Evolutionary conservation across 768 basidiomycete species (phyloP).

Genomic region (Strobilomyces echinocephalus): DNA sequence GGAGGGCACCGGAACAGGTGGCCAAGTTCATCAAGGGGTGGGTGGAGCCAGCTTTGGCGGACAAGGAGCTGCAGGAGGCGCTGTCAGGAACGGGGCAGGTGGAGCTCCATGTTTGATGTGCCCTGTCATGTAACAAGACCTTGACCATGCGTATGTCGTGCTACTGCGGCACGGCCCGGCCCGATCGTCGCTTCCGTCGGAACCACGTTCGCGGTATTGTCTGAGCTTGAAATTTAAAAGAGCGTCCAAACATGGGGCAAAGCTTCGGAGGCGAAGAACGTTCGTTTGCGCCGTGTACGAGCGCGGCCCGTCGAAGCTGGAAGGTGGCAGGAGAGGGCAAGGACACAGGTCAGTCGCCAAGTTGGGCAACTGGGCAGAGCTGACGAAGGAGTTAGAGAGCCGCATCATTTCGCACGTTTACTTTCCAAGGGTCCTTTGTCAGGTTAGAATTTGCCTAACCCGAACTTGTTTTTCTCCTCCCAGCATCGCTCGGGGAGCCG

Average conservation of each 20-base stretch:
- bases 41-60: slow-evolving; percentile 78
- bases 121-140: not conserved
- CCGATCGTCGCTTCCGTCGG: slow-evolving; percentile 18
- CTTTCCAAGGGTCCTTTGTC: slow-evolving; percentile 13
- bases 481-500: slow-evolving; percentile 5
- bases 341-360: slow-evolving; percentile 7
- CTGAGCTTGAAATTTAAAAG: slow-evolving; percentile 22
- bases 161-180: slow-evolving; percentile 11
- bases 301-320: not conserved
- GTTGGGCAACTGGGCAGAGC: not conserved
- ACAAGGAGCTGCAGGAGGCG: slow-evolving; percentile 49
- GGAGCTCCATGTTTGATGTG: slow-evolving; percentile 51
- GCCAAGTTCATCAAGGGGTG: slow-evolving; percentile 82
- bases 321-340: not conserved
- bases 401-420: slow-evolving; percentile 29
- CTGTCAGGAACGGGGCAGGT: slow-evolving; percentile 51
- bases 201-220: slow-evolving; percentile 2
- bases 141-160: not conserved
- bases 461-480: slow-evolving; percentile 13
- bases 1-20: slow-evolving; percentile 93
- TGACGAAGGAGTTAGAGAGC: slow-evolving; percentile 16
- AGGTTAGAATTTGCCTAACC: slow-evolving; percentile 16
- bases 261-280: not conserved
- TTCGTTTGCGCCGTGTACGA: not conserved
- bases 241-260: slow-evolving; percentile 2